Base-by-base conservation (phyloP, 345 rosid species). In the Lepidium africanum region DNA sequence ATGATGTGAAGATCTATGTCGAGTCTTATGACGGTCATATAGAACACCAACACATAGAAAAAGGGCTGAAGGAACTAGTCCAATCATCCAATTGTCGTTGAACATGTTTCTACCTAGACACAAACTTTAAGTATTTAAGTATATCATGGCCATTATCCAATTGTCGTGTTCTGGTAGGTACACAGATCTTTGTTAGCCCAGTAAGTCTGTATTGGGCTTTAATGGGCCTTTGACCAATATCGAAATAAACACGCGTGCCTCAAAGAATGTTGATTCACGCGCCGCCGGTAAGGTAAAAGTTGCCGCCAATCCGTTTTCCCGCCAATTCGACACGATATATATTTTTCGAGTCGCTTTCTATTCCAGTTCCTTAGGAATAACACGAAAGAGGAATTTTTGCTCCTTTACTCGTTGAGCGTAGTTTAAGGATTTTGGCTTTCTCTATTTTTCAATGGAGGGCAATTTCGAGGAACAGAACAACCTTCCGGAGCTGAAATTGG, bases 401-500 rank as follows among this genome's bases (percentile, higher is more conserved):
- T 40, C 37, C 35, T 37, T 30, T 9, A 33, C 17, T 51, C 8
- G 13, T 49, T 66, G 49, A 50, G 16, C 25, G 5, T 40, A 30
- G 50, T 17, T 15, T 25, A 54, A 65, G 33, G 38, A 2, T 25
- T 36, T 6, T 51, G 13, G 4, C 25, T 40, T 17, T 19, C 27
- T 39, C 36, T 36, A 40, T 63, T 27, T 59, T 37, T 73, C 59
- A 67, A 89, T 89, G 96, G 95, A 73, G 33, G 84, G 71, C 42
- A 33, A 53, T 49, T 59, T 77, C 48, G 83, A 82, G 14, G 97
- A 82, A n/a, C 82, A 79, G 51, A 84, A 77, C 81, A 88, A 87
- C 75, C 90, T 90, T 49, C 96, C 98, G 23, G 98, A 90, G 78
- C 89, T 93, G 77, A 93, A 93, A 79, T 74, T 93, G 41, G 98